These are phyloP conservation scores for Picochlorum sp. DNA, from an alignment of 139 green algal species.

Conservation along the genomic window DNA sequence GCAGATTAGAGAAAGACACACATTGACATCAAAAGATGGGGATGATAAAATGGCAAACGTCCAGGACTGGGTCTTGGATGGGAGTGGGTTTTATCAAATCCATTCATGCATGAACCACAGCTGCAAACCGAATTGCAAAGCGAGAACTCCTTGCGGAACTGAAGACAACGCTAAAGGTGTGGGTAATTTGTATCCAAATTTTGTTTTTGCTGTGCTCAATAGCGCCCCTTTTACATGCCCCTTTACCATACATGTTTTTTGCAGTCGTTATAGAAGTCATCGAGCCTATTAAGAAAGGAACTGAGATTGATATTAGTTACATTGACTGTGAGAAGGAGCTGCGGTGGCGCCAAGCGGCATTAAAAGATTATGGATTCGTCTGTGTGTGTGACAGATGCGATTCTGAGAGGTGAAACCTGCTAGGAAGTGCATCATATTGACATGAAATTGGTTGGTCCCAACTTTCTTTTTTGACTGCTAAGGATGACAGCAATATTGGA, in stretches of 20 bases:
- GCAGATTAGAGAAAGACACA: too few relatives aligned
- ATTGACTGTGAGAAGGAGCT: background rate
- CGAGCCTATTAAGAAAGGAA: too few relatives aligned
- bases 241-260: too few relatives aligned
- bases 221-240: background rate
- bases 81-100: slow-evolving; percentile 76
- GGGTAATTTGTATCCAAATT: too few relatives aligned
- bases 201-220: background rate
- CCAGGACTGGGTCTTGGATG: slow-evolving; percentile 50
- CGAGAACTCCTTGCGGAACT: slow-evolving; percentile 38
- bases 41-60: slow-evolving; percentile 57
- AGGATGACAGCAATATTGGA: too few relatives aligned
- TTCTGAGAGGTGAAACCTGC: too few relatives aligned
- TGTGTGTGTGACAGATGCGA: slow-evolving; percentile 3
- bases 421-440: too few relatives aligned
- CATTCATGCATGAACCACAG: slow-evolving; percentile 86
- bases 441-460: too few relatives aligned
- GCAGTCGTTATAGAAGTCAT: too few relatives aligned
- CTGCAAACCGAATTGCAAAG: slow-evolving; percentile 59
- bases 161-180: slow-evolving; percentile 9
- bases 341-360: background rate
- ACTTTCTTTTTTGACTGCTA: too few relatives aligned
- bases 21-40: slow-evolving; percentile 5
- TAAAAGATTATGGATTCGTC: slow-evolving; percentile 5
- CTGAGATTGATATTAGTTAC: slow-evolving; percentile 57